A percentile compares a stretch with the other conserved stretches of the same genome.
Conservation (phyloP, 2,329 filamentous ascomycete genomes). For the Paecilomyces niveus region DNA sequence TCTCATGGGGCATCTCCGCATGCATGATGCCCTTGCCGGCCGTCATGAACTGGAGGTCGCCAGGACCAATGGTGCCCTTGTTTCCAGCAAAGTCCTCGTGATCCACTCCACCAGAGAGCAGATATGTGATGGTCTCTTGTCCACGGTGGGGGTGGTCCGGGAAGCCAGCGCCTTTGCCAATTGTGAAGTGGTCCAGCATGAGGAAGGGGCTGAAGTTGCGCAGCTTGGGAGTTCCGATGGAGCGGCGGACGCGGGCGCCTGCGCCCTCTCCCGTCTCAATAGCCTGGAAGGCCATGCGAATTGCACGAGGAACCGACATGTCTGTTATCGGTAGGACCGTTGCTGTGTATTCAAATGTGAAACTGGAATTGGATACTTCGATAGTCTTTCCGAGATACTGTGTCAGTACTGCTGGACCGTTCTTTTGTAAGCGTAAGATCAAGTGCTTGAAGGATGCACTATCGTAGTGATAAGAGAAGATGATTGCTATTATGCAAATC, state of each 20-base stretch:
- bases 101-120: slow-evolving; percentile 77
- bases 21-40: slow-evolving; percentile 88
- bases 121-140: slow-evolving; percentile 85
- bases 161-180: slow-evolving; percentile 75
- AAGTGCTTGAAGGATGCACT: slow-evolving; percentile 13
- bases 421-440: slow-evolving; percentile 12
- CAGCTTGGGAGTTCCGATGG: slow-evolving; percentile 75
- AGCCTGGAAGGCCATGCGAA: slow-evolving; percentile 77
- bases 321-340: slow-evolving; percentile 33
- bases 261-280: slow-evolving; percentile 81
- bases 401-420: slow-evolving; percentile 10
- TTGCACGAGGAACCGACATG: slow-evolving; percentile 65
- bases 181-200: slow-evolving; percentile 90
- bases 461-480: slow-evolving; percentile 17
- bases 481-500: slow-evolving; percentile 30
- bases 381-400: slow-evolving; percentile 7
- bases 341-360: slow-evolving; percentile 2
- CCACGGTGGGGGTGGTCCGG: slow-evolving; percentile 80
- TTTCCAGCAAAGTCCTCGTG: slow-evolving; percentile 90
- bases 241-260: slow-evolving; percentile 78
- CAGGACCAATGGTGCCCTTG: slow-evolving; percentile 71
- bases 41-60: slow-evolving; percentile 98
- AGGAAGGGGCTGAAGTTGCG: slow-evolving; percentile 87
- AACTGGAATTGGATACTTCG: slow-evolving; percentile 2
- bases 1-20: slow-evolving; percentile 85